Evolutionary conservation across 1,284 basidiomycete species (phyloP), one percentile per base, ranked within the genome.

Genomic region (Rhodotorula sp.): DNA sequence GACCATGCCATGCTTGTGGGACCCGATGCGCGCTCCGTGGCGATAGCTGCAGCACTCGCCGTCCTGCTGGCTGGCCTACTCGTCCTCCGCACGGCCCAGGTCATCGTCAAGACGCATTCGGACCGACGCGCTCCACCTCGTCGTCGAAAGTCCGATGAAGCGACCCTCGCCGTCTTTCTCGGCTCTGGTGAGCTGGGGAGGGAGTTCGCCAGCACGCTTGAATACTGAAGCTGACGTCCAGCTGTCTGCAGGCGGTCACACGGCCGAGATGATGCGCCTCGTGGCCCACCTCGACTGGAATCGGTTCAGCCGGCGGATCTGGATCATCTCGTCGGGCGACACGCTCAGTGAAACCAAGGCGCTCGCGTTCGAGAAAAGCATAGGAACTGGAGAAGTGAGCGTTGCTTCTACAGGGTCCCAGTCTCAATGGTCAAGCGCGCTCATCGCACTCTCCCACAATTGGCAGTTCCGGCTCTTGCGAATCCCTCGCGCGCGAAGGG

Each of bases 291-390:
- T 99, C 54, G 89, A 95, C 79, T 89, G 89, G 68, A 45, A 48
- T 8, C 87, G 90, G 60, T 98, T 95, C 81, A 83, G 83, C 2
- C 89, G 87, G 19, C 85, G 95, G 62, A 87, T 85, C 45, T 99
- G 98, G 79, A 85, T 97, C 67, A 83, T 93, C 77, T 90, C 90
- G 72, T 85, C 90, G 66, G 93, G 90, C 1, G 95, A 99, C 81
- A 78, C 80, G 34, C 85, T 98, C 74, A 95, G 92, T 78, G 83
- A 85, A 38, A 83, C 85, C 67, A 94, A 94, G 79, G 92, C 88
- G 0, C 69, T 81, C 18, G 84, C 84, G 19, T 81, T 95, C 62
- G 95, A 98, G 64, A 55, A 54, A 47, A 4, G 18, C 23, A 72
- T 72, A 43, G 69, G 68, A 6, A 28, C 48, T 12, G 77, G 77